Evolutionary conservation across 1,139 yeast genomes (phyloP).

Genomic region (Hyphopichia buzzinii): DNA sequence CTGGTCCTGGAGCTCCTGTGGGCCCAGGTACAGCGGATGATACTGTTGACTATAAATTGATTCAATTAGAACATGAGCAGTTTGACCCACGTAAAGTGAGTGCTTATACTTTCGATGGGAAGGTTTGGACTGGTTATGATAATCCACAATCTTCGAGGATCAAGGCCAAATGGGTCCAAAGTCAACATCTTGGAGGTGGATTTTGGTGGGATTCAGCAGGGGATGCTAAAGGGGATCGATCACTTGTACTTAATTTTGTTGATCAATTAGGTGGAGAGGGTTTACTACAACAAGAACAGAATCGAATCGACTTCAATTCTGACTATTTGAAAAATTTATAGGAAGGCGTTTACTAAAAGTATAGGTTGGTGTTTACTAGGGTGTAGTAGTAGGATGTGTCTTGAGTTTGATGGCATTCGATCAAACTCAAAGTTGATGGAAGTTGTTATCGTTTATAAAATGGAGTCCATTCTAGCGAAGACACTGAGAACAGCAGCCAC

Average conservation of each 20-base stretch:
- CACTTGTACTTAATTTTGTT: conserved; percentile 43
- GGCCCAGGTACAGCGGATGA: conserved; percentile 48
- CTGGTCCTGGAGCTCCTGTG: conserved; percentile 43
- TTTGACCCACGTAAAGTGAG: conserved; percentile 55
- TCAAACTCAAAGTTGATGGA: no score
- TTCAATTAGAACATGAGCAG: conserved; percentile 48
- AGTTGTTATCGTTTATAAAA: conserved; percentile 32
- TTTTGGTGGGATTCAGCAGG: conserved; percentile 97
- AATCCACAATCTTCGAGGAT: conserved; percentile 47
- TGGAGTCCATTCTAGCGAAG: conserved; percentile 59
- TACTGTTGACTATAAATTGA: conserved; percentile 50
- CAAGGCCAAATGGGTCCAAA: conserved; percentile 60
- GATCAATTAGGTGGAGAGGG: conserved; percentile 36
- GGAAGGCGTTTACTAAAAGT: no score
- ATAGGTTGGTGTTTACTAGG: no score
- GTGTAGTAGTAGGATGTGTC: no score
- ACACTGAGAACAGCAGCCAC: conserved; percentile 81
- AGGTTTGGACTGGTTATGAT: conserved; percentile 64
- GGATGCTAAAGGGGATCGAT: conserved; percentile 21
- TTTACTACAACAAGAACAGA: conserved; percentile 15
- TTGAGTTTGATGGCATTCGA: no score
- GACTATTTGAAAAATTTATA: conserved; percentile 1
- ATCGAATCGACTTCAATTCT: conserved; percentile 7
- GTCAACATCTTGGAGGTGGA: conserved; percentile 67
- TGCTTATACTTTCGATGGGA: conserved; percentile 54